These are phyloP conservation scores for Monilinia fructigena DNA, from an alignment of 2,329 filamentous ascomycete species.

Conservation along the genomic window DNA sequence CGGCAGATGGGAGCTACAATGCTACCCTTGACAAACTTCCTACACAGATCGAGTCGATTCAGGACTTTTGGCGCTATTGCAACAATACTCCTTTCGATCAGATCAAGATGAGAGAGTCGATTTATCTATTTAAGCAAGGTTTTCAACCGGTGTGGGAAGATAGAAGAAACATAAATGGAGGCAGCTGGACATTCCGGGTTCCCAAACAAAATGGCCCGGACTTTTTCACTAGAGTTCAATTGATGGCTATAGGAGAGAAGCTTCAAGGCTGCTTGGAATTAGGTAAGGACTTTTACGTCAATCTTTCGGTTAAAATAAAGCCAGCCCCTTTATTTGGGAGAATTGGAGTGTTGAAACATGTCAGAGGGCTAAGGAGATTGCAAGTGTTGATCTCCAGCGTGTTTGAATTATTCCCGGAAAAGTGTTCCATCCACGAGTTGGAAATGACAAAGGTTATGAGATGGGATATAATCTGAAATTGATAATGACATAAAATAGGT, in stretches of 20 bases:
- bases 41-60: constrained; percentile 70
- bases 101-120: constrained; percentile 73
- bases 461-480: not conserved
- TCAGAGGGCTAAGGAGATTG: not conserved
- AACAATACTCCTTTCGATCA: constrained; percentile 77
- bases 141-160: constrained; percentile 82
- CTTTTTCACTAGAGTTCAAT: constrained; percentile 78
- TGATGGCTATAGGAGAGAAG: constrained; percentile 80
- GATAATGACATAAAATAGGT: constrained; percentile 47
- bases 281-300: constrained; percentile 48
- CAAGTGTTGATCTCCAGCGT: not conserved
- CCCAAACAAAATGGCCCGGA: constrained; percentile 70
- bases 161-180: constrained; percentile 78
- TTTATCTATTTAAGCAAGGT: constrained; percentile 77
- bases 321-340: not conserved
- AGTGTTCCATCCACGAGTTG: not conserved
- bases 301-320: not conserved
- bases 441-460: not conserved
- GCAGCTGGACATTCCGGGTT: constrained; percentile 90
- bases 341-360: not conserved
- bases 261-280: constrained; percentile 71
- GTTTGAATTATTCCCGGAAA: not conserved
- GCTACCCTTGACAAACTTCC: constrained; percentile 58
- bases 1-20: constrained; percentile 38
- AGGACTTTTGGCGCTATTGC: constrained; percentile 82